Evolutionary conservation across 2,329 filamentous ascomycete species (phyloP).

Genomic region (Aureobasidium sp.): DNA sequence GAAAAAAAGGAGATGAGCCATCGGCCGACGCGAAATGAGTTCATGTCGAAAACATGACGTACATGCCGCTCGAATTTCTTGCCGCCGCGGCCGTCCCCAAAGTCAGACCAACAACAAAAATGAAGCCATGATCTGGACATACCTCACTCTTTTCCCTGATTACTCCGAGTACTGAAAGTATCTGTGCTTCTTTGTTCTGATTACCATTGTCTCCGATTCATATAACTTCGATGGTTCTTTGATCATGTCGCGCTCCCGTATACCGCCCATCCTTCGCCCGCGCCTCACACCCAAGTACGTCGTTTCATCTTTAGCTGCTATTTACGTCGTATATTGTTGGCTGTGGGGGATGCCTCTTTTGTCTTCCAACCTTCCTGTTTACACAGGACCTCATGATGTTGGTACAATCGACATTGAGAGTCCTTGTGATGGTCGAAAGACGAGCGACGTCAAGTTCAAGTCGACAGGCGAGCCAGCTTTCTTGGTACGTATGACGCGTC

Average conservation of each 20-base stretch:
- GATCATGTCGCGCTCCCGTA: constrained; percentile 1
- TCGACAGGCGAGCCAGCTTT: constrained; percentile 36
- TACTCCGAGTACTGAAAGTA: background rate
- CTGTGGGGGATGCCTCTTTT: constrained; percentile 37
- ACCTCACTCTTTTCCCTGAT: too few relatives aligned
- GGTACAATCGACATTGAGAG: constrained; percentile 40
- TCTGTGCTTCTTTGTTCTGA: constrained; percentile 3
- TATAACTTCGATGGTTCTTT: background rate
- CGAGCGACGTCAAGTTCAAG: constrained; percentile 34
- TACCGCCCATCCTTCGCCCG: constrained; percentile 19
- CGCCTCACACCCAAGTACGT: constrained; percentile 21
- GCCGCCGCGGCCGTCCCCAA: constrained; percentile 1
- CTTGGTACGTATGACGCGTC: constrained; percentile 22
- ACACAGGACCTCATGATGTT: constrained; percentile 38
- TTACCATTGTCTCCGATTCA: background rate
- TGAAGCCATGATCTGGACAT: constrained; percentile 1
- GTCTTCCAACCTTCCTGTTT: constrained; percentile 35
- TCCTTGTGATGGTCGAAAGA: constrained; percentile 30
- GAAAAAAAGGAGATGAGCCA: background rate
- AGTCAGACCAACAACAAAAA: background rate
- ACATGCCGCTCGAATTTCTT: too few relatives aligned
- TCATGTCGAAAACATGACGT: background rate
- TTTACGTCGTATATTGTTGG: constrained; percentile 32
- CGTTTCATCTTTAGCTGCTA: constrained; percentile 17
- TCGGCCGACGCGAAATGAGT: constrained; percentile 1